Percentiles rank a stretch among this genome's conserved stretches.
phyloP scores from a whole-genome alignment of 768 basidiomycete species.

The Boletus subcaerulescens region DNA sequence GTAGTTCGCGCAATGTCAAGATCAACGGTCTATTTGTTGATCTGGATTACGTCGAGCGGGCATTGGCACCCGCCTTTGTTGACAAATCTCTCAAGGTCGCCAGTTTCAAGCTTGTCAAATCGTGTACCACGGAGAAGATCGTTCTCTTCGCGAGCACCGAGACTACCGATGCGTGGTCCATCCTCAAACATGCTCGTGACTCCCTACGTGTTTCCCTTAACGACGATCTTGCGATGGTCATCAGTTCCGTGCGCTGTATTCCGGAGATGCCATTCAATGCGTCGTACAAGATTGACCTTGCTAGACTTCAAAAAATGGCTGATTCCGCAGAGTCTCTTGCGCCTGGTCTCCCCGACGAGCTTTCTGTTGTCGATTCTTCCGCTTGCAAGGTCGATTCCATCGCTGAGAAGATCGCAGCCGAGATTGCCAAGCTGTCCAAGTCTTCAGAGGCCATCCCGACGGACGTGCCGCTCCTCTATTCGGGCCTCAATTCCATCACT shows the following conservation, averaged over 20 bases:
- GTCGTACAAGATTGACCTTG: conserved; percentile 31
- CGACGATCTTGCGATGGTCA: conserved; percentile 22
- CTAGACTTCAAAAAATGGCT: conserved; percentile 25
- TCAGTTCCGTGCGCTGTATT: conserved; percentile 25
- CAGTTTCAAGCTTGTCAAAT: conserved; percentile 30
- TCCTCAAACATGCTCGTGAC: conserved; percentile 26
- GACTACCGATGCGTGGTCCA: conserved; percentile 15
- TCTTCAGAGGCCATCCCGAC: conserved; percentile 24
- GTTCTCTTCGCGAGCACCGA: conserved; percentile 23
- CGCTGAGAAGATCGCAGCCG: conserved; percentile 33
- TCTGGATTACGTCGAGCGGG: conserved; percentile 28
- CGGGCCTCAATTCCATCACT: conserved; percentile 33
- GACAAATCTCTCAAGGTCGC: conserved; percentile 16
- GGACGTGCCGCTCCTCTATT: conserved; percentile 32
- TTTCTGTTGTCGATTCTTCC: neutral
- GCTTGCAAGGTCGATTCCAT: conserved; percentile 18
- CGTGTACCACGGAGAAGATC: conserved; percentile 23
- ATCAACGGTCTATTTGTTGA: conserved; percentile 30
- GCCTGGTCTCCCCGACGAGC: conserved; percentile 17
- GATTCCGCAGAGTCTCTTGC: conserved; percentile 12
- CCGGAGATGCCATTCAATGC: conserved; percentile 31
- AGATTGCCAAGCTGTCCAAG: conserved; percentile 32
- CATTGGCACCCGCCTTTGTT: conserved; percentile 23
- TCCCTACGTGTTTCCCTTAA: conserved; percentile 13
- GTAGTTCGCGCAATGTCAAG: conserved; percentile 31